Percentiles rank a stretch among this genome's conserved stretches.
Conservation (phyloP, 768 basidiomycete genomes). For the Leccinum rimulosum region DNA sequence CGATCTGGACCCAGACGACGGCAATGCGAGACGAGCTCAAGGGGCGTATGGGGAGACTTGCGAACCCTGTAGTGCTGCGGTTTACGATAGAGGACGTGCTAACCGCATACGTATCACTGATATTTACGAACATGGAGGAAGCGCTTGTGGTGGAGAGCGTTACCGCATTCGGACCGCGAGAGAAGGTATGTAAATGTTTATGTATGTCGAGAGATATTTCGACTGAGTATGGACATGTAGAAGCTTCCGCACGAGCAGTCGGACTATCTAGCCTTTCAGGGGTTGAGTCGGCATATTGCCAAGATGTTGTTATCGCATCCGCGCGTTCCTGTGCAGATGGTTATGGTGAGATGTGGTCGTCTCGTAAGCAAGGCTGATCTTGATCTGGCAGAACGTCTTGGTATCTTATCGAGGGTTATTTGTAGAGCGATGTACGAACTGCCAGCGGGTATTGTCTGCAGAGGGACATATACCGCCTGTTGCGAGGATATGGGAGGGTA, state of each 20-base stretch:
- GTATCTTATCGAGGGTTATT: constrained; percentile 61
- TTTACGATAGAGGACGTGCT: constrained; percentile 65
- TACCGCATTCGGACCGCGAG: constrained; percentile 71
- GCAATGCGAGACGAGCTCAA: constrained; percentile 11
- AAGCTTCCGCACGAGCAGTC: constrained; percentile 70
- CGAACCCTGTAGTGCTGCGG: constrained; percentile 44
- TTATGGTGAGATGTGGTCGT: constrained; percentile 43
- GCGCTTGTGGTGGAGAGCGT: constrained; percentile 58
- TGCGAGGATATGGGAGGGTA: constrained; percentile 48
- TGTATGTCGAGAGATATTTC: not conserved
- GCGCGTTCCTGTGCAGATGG: constrained; percentile 47
- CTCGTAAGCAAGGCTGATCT: not conserved
- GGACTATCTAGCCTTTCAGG: constrained; percentile 60
- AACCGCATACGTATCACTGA: constrained; percentile 58
- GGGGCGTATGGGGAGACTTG: constrained; percentile 9
- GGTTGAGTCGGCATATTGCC: constrained; percentile 64
- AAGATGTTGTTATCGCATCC: constrained; percentile 56
- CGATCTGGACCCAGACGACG: constrained; percentile 50
- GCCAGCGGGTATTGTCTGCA: constrained; percentile 62
- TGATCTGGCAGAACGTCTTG: constrained; percentile 43
- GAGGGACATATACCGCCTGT: constrained; percentile 76
- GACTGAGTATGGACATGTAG: constrained; percentile 32
- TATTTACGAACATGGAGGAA: constrained; percentile 34
- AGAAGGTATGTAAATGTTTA: constrained; percentile 45
- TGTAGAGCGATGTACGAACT: constrained; percentile 54